A percentile compares a stretch with the other conserved stretches of the same genome.
phyloP scores from a whole-genome alignment of 805 yeast genomes.

The Hanseniaspora thailandica region DNA sequence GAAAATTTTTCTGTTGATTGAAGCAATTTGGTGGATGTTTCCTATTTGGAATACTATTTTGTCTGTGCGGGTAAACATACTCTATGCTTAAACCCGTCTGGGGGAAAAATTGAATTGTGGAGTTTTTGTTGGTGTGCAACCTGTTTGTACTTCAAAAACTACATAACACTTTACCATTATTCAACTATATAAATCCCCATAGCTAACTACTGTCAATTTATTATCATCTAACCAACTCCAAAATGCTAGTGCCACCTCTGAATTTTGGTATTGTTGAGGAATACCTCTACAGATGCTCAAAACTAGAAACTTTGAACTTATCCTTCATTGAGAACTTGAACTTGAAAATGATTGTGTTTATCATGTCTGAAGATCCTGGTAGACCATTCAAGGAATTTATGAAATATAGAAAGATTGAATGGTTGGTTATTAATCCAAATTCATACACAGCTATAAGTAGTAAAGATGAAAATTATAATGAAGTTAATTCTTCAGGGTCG shows the following conservation, averaged over 20 bases:
- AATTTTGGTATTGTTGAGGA: constrained; percentile 85
- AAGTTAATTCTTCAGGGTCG: constrained; percentile 4
- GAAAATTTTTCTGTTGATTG: no score
- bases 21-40: no score
- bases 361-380: constrained; percentile 81
- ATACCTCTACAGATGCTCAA: constrained; percentile 72
- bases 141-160: no score
- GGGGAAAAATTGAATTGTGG: no score
- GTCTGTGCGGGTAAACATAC: no score
- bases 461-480: constrained; percentile 15
- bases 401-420: constrained; percentile 41
- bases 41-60: no score
- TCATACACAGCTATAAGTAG: constrained; percentile 15
- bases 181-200: no score
- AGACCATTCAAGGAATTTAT: constrained; percentile 57
- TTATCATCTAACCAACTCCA: background rate
- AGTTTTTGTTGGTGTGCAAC: no score
- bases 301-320: constrained; percentile 60
- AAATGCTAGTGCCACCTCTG: constrained; percentile 84
- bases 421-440: constrained; percentile 30
- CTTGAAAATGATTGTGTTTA: constrained; percentile 54
- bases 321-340: constrained; percentile 67
- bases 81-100: no score
- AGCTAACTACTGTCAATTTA: background rate
- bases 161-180: no score